Evolutionary conservation across 768 basidiomycete genomes (phyloP).

Genomic region (Sarcodon aspratus): DNA sequence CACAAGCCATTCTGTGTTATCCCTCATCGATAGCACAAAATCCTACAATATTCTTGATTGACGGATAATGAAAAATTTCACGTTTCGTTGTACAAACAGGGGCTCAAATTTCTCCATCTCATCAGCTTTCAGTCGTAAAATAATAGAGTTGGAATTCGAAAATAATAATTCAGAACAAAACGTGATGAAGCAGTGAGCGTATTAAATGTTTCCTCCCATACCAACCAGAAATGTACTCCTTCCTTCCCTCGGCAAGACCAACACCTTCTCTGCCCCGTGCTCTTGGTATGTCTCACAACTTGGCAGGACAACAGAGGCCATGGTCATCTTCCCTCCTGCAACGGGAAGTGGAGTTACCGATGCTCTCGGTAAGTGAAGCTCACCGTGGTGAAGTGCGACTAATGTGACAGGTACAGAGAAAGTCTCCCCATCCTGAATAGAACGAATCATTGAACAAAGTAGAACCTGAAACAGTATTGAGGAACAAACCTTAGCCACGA

Average conservation of each 20-base stretch:
- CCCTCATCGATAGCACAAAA: too few relatives aligned
- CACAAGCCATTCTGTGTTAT: too few relatives aligned
- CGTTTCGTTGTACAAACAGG: too few relatives aligned
- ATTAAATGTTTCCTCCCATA: conserved; percentile 37
- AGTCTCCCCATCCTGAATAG: conserved; percentile 45
- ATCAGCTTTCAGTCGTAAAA: too few relatives aligned
- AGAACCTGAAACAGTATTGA: not conserved
- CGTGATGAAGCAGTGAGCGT: not conserved
- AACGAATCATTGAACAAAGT: not conserved
- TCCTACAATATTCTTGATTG: too few relatives aligned
- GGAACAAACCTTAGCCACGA: conserved; percentile 52
- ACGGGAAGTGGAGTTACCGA: conserved; percentile 49
- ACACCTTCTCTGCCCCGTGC: conserved; percentile 72
- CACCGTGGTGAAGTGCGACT: conserved; percentile 81
- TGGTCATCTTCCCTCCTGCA: conserved; percentile 32
- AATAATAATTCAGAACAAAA: too few relatives aligned
- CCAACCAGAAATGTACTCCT: conserved; percentile 72
- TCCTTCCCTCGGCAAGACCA: conserved; percentile 76
- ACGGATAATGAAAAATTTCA: too few relatives aligned
- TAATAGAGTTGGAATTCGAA: too few relatives aligned
- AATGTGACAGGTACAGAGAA: conserved; percentile 58
- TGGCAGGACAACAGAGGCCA: conserved; percentile 49
- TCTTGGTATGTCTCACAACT: conserved; percentile 73
- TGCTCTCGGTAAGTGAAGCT: conserved; percentile 67
- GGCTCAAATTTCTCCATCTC: too few relatives aligned